Evolutionary conservation across 805 yeast species (phyloP).

Genomic region (Nakazawaea laoshanensis): DNA sequence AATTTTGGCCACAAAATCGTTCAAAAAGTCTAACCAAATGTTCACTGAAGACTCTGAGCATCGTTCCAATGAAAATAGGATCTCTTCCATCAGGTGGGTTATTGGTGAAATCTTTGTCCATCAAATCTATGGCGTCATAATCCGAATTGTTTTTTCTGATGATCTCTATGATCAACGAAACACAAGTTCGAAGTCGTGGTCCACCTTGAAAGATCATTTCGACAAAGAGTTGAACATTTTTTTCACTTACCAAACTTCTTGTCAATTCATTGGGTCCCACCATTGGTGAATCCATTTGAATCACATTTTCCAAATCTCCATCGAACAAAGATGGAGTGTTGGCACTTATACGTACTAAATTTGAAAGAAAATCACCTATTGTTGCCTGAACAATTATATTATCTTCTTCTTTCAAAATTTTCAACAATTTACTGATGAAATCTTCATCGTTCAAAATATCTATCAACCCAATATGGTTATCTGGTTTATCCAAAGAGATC

Average conservation of each 20-base stretch:
- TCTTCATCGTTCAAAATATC: conserved; percentile 64
- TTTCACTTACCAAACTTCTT: conserved; percentile 73
- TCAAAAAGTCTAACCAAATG: conserved; percentile 22
- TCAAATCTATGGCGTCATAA: conserved; percentile 54
- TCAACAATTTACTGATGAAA: conserved; percentile 60
- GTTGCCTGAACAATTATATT: conserved; percentile 1
- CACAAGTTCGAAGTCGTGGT: conserved; percentile 86
- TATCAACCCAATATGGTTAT: conserved; percentile 77
- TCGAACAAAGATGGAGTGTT: conserved; percentile 28
- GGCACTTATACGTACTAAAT: conserved; percentile 53
- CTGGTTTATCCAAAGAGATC: conserved; percentile 87
- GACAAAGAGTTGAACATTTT: conserved; percentile 57
- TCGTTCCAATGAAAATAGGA: conserved; percentile 83
- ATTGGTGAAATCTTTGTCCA: conserved; percentile 13
- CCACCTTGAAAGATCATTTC: conserved; percentile 73
- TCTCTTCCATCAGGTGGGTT: conserved; percentile 84
- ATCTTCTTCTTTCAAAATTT: conserved; percentile 38
- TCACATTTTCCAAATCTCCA: conserved; percentile 1
- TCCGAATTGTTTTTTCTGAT: conserved; percentile 94
- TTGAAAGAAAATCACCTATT: conserved; percentile 74
- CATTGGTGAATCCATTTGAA: conserved; percentile 36
- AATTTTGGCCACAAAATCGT: conserved; percentile 20
- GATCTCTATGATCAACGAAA: conserved; percentile 85
- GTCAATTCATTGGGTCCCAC: conserved; percentile 95
- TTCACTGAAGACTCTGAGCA: conserved; percentile 67